Conservation (phyloP, 441 rosid species). For the Adansonia rubrostipa region DNA sequence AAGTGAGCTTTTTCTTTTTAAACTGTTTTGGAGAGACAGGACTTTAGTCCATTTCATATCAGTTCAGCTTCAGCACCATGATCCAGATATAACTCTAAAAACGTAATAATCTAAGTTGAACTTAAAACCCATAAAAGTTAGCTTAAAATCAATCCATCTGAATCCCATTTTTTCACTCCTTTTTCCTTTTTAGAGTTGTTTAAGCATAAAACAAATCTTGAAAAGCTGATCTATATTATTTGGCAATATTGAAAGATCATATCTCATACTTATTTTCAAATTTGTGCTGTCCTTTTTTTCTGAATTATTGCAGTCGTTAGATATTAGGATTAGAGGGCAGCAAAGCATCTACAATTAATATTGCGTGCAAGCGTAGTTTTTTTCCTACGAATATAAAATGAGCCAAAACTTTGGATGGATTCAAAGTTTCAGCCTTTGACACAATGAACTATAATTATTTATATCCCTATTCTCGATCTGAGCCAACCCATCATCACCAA, state of each 20-base stretch:
- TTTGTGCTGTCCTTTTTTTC: background rate
- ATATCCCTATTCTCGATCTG: background rate
- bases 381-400: background rate
- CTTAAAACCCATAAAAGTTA: background rate
- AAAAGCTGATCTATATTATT: no score
- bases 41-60: background rate
- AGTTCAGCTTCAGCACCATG: background rate
- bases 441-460: background rate
- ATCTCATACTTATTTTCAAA: background rate
- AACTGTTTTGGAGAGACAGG: background rate
- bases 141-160: background rate
- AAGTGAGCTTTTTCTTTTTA: background rate
- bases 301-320: background rate
- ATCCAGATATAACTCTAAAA: background rate
- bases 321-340: background rate
- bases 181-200: background rate
- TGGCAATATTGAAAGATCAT: no score
- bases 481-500: constrained; percentile 11
- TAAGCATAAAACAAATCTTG: background rate
- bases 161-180: no score
- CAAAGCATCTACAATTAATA: background rate
- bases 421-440: constrained; percentile 5
- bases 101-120: background rate
- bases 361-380: background rate
- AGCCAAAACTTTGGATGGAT: background rate